Conservation (phyloP, 1,284 basidiomycete species). For the Earliella scabrosa region DNA sequence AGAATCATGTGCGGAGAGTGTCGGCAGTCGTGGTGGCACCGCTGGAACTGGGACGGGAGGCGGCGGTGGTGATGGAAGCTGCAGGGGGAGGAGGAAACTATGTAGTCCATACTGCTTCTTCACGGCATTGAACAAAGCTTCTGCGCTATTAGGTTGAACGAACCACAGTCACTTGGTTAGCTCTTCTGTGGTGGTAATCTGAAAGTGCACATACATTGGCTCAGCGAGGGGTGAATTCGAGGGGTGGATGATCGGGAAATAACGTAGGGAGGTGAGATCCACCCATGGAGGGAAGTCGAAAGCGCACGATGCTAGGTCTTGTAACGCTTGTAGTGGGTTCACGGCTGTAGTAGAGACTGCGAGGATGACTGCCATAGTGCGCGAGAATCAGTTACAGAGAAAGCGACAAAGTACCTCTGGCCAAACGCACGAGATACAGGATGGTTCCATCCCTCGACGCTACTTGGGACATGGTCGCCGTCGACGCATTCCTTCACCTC, state of each 20-base stretch:
- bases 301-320: constrained; percentile 64
- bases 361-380: constrained; percentile 58
- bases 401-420: not conserved
- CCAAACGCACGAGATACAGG: constrained; percentile 68
- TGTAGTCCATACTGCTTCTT: constrained; percentile 84
- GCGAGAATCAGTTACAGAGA: not conserved
- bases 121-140: constrained; percentile 77
- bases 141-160: constrained; percentile 51
- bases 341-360: constrained; percentile 77
- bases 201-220: constrained; percentile 67
- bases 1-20: constrained; percentile 40
- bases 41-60: constrained; percentile 67
- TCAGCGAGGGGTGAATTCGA: constrained; percentile 68
- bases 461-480: constrained; percentile 72
- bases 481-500: constrained; percentile 76
- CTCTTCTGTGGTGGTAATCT: not conserved
- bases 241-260: constrained; percentile 78
- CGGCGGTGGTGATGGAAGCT: constrained; percentile 62
- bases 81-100: constrained; percentile 66
- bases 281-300: constrained; percentile 79
- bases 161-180: no score
- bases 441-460: constrained; percentile 81
- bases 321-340: constrained; percentile 78
- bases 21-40: constrained; percentile 67
- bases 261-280: constrained; percentile 68